These are phyloP conservation scores for Brasenia schreberi DNA, from an alignment of 164 flowering plant genomes.

Conservation along the genomic window DNA sequence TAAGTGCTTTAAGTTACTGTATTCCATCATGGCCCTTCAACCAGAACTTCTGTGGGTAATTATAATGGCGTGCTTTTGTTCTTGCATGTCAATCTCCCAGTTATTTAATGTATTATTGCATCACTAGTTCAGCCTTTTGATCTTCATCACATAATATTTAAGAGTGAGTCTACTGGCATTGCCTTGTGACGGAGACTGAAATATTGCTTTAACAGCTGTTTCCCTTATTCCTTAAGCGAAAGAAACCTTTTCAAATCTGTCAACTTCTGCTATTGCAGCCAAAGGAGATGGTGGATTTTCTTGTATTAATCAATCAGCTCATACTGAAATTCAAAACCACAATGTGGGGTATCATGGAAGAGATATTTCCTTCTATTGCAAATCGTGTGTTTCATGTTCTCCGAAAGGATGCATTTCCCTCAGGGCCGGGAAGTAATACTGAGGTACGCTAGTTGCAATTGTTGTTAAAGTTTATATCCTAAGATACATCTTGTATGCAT, in stretches of 20 bases:
- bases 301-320: slow-evolving; percentile 80
- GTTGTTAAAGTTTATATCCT: background rate
- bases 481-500: too few relatives aligned
- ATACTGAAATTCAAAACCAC: slow-evolving; percentile 71
- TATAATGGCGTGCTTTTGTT: too few relatives aligned
- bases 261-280: slow-evolving; percentile 40
- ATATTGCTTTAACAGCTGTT: background rate
- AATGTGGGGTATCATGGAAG: slow-evolving; percentile 59
- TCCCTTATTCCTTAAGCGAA: background rate
- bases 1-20: too few relatives aligned
- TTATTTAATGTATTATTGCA: too few relatives aligned
- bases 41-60: too few relatives aligned
- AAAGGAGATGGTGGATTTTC: slow-evolving; percentile 70
- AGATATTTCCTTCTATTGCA: slow-evolving; percentile 78
- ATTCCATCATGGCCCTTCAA: too few relatives aligned
- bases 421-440: slow-evolving; percentile 78
- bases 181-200: too few relatives aligned
- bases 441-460: slow-evolving; percentile 40
- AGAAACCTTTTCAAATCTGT: background rate
- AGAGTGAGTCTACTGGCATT: too few relatives aligned
- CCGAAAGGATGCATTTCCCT: slow-evolving; percentile 48
- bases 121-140: too few relatives aligned
- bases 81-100: too few relatives aligned
- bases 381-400: slow-evolving; percentile 57
- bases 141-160: too few relatives aligned